A percentile compares a stretch with the other conserved stretches of the same genome.
Evolutionary conservation across 768 basidiomycete genomes (phyloP).

Genomic region (Rhodotorula toruloides): DNA sequence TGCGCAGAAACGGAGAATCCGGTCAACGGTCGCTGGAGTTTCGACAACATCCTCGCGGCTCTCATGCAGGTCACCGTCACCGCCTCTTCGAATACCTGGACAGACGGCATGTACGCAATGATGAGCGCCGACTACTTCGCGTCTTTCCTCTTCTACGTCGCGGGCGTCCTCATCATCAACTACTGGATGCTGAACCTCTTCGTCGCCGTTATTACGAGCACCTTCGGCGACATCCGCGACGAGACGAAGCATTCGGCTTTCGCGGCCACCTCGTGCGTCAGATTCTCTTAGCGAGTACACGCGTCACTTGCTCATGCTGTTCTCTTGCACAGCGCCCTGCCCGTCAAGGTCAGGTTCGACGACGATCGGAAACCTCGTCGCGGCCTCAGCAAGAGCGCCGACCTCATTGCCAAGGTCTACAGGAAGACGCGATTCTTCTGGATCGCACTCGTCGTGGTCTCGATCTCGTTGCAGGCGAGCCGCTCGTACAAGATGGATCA

Average conservation of each 20-base stretch:
- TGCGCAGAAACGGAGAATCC: constrained; percentile 67
- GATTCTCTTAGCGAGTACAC: neutral
- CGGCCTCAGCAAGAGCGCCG: constrained; percentile 4
- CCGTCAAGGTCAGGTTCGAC: constrained; percentile 4
- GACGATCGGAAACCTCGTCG: constrained; percentile 10
- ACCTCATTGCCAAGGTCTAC: constrained; percentile 16
- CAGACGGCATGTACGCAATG: constrained; percentile 67
- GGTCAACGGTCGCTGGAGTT: constrained; percentile 61
- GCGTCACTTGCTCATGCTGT: neutral
- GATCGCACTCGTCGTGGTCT: constrained; percentile 67
- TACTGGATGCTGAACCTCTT: constrained; percentile 52
- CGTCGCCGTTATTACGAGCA: constrained; percentile 43
- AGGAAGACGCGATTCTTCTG: constrained; percentile 58
- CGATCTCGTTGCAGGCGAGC: constrained; percentile 68
- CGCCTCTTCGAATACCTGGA: constrained; percentile 56
- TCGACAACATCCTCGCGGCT: constrained; percentile 79
- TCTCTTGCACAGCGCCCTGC: neutral
- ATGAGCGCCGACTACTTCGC: constrained; percentile 85
- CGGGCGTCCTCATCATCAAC: constrained; percentile 77
- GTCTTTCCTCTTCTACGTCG: constrained; percentile 82
- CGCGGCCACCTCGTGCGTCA: constrained; percentile 57
- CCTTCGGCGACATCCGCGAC: constrained; percentile 77
- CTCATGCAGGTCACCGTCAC: constrained; percentile 78
- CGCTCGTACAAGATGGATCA: constrained; percentile 50
- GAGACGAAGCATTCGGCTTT: constrained; percentile 89